A percentile compares a stretch with the other conserved stretches of the same genome.
Conservation (phyloP, 73 alveolate genomes). For the Paramecium sexaurelia region DNA sequence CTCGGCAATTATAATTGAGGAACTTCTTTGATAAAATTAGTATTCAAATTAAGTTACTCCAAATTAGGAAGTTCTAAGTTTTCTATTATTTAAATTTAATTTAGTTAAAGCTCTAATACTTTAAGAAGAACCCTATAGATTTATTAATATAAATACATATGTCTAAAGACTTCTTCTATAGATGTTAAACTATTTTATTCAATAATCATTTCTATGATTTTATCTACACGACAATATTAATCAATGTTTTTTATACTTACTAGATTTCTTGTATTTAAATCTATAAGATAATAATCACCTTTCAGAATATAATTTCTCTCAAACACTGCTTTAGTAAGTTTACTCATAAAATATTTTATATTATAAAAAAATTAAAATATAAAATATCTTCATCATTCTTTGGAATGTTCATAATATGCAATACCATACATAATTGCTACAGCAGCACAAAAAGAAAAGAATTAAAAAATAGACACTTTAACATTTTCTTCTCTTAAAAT, state of each 20-base stretch:
- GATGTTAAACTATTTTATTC: not conserved
- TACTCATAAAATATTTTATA: not conserved
- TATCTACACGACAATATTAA: not conserved
- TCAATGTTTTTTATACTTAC: not conserved
- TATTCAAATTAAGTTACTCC: conserved; percentile 43
- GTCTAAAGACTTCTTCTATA: conserved; percentile 4
- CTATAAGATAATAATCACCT: not conserved
- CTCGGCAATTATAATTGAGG: conserved; percentile 55
- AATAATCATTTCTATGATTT: not conserved
- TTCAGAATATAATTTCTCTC: not conserved
- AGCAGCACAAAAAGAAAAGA: not conserved
- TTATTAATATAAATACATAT: not conserved
- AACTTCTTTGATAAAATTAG: conserved; percentile 29
- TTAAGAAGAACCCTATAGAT: not conserved
- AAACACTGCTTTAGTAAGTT: not conserved
- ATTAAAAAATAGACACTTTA: not conserved
- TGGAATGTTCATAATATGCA: not conserved
- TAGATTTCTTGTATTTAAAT: conserved; percentile 8
- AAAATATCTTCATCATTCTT: not conserved
- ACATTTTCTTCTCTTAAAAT: conserved; percentile 41
- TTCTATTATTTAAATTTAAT: conserved; percentile 27
- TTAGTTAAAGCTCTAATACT: conserved; percentile 1
- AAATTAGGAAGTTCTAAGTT: conserved; percentile 53
- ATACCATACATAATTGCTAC: conserved; percentile 49
- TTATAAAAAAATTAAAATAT: not conserved